Conservation (phyloP, 1,284 basidiomycete species). For the Pisolithus thermaeus region DNA sequence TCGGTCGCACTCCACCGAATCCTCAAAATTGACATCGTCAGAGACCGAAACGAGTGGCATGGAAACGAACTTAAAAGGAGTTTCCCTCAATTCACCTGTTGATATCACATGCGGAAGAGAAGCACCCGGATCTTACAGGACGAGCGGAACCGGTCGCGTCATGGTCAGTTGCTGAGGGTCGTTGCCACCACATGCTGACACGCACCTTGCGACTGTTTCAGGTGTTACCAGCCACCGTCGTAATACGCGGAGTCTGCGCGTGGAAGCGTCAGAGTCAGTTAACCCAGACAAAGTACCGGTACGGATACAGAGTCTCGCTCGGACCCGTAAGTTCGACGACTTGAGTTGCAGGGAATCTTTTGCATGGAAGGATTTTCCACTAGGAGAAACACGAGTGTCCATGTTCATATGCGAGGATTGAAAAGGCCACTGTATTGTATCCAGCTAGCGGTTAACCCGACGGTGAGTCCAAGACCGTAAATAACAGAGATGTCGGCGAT, state of each 20-base stretch:
- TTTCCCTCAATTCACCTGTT: background rate
- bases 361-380: slow-evolving; percentile 64
- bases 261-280: slow-evolving; percentile 18
- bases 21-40: background rate
- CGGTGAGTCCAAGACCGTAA: slow-evolving; percentile 77
- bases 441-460: slow-evolving; percentile 83
- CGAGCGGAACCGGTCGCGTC: slow-evolving; percentile 76
- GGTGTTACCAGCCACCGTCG: too few species aligned
- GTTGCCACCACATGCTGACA: slow-evolving; percentile 43
- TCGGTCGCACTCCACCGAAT: slow-evolving; percentile 1
- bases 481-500: slow-evolving; percentile 66
- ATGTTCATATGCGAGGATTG: too few species aligned
- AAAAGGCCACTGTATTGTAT: slow-evolving; percentile 24
- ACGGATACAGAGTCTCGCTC: slow-evolving; percentile 35
- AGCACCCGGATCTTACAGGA: slow-evolving; percentile 82
- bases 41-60: slow-evolving; percentile 48
- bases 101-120: background rate
- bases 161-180: slow-evolving; percentile 69
- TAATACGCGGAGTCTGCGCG: slow-evolving; percentile 86
- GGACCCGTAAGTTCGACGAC: slow-evolving; percentile 79
- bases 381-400: background rate
- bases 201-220: slow-evolving; percentile 67
- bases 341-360: slow-evolving; percentile 79
- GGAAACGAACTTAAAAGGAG: slow-evolving; percentile 43
- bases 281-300: background rate